Base-by-base conservation (phyloP, 768 basidiomycete genomes). In the Leccinum barrowsii region DNA sequence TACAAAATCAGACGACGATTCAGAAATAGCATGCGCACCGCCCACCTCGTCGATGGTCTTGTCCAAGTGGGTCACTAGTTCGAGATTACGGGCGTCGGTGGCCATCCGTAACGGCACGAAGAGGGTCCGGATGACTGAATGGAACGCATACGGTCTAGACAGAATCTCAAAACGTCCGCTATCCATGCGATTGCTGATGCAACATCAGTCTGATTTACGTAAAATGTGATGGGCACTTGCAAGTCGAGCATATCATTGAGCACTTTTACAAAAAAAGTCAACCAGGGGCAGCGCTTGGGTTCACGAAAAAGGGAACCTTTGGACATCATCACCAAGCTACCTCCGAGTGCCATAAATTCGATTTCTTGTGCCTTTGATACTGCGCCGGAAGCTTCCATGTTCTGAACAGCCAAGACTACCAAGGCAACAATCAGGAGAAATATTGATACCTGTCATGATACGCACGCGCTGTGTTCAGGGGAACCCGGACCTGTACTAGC, bases 291-390 rank as follows among this genome's bases (percentile, higher is more conserved):
- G 17, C 48, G 57, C 53, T 19, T 59, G 24, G 51, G 7, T 47
- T 42, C 55, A 24, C 40, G 13, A 62, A 19, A 44, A 47, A 34
- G 21, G 76, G 40, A 40, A 82, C 88, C 89, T 79, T 92, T 90
- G 37, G 86, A 85, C 94, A 94, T 94, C 87, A 92, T 91, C 57
- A 83, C 86, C 52, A 94, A 73, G 65, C 87, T 89, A 2, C 89
- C 89, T 64, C 85, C 85, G 17, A 94, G 79, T 6, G 91, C 94
- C 65, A 85, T 86, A 67, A 94, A 94, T 76, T 97, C 94, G 57
- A 95, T 85, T 60, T 89, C 86, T 66, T 94, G 88, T 37, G 87
- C 84, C 62, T 83, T 85, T 2, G 82, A 80, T 48, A 96, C 82
- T 1, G 83, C 81, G 7, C 87, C 84, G 1, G 85, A 84, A 1